phyloP scores from a whole-genome alignment of 2,329 filamentous ascomycete genomes.

The Sporothrix phasma region DNA sequence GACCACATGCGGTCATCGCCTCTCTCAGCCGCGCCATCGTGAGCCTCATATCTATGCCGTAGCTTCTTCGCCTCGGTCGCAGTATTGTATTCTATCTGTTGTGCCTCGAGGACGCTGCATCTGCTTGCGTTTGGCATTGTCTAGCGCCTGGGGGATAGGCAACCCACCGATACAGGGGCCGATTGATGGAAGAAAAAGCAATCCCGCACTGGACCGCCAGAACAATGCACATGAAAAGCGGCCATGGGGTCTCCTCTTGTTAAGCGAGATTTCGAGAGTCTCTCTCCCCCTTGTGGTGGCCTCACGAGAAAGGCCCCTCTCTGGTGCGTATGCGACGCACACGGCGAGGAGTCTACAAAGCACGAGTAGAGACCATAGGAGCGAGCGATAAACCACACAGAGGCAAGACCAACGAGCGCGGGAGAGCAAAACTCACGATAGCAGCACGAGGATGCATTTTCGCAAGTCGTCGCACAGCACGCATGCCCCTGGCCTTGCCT shows the following conservation, averaged over 20 bases:
- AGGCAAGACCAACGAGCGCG: too few relatives aligned
- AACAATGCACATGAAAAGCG: not conserved
- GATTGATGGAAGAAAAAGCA: not conserved
- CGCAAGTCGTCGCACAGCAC: not conserved
- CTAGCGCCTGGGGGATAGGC: not conserved
- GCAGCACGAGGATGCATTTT: not conserved
- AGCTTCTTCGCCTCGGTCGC: not conserved
- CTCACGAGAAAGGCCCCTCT: not conserved
- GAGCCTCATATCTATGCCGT: not conserved
- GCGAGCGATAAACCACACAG: too few relatives aligned
- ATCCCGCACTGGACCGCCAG: not conserved
- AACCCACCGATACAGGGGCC: not conserved
- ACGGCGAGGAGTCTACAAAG: not conserved
- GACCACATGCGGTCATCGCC: not conserved
- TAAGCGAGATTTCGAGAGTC: constrained; percentile 3
- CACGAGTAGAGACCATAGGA: not conserved
- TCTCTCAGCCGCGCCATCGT: not conserved
- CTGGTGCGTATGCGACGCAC: not conserved
- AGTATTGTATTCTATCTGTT: too few relatives aligned
- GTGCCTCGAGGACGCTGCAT: not conserved
- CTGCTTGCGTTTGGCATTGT: not conserved
- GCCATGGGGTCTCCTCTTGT: not conserved
- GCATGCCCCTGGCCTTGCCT: not conserved
- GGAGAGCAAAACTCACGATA: too few relatives aligned
- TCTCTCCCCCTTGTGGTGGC: not conserved